Percentiles rank a stretch among this genome's conserved stretches.
phyloP scores from a whole-genome alignment of 805 yeast species.

The Myxozyma geophila region DNA sequence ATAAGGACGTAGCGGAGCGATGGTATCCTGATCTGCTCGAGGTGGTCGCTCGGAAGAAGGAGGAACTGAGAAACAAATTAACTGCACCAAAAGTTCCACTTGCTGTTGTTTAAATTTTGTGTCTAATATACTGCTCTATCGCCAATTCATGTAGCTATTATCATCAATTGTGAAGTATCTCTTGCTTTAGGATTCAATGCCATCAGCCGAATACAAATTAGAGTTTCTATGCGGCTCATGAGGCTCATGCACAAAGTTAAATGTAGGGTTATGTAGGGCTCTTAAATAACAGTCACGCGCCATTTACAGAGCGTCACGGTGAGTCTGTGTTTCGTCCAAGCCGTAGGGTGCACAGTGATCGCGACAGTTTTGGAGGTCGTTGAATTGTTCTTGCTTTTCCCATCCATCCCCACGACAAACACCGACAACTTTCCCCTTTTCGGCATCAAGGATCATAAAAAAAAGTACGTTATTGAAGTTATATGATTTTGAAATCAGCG shows the following conservation, averaged over 20 bases:
- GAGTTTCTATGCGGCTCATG: not conserved
- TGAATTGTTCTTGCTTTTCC: conserved; percentile 11
- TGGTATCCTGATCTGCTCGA: conserved; percentile 48
- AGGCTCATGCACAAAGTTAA: not conserved
- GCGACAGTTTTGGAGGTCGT: conserved; percentile 7
- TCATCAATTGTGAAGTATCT: not conserved
- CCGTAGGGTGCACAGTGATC: not conserved
- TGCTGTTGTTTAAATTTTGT: conserved; percentile 2
- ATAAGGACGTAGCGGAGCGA: conserved; percentile 48
- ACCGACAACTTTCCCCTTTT: conserved; percentile 10
- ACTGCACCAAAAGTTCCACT: not conserved
- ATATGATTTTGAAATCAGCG: not conserved
- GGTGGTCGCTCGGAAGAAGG: conserved; percentile 20
- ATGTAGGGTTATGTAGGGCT: conserved; percentile 5
- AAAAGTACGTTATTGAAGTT: conserved; percentile 8
- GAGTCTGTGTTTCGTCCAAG: not conserved
- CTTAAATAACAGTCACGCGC: conserved; percentile 14
- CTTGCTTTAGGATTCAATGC: not conserved
- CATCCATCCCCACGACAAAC: conserved; percentile 15
- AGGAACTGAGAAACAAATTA: conserved; percentile 17
- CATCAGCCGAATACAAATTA: not conserved
- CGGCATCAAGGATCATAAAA: conserved; percentile 16
- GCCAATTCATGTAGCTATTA: not conserved
- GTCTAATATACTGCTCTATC: not conserved
- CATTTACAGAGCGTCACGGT: not conserved